Conservation (phyloP, 163 green algal genomes). For the Chlamydomonas reinhardtii region DNA sequence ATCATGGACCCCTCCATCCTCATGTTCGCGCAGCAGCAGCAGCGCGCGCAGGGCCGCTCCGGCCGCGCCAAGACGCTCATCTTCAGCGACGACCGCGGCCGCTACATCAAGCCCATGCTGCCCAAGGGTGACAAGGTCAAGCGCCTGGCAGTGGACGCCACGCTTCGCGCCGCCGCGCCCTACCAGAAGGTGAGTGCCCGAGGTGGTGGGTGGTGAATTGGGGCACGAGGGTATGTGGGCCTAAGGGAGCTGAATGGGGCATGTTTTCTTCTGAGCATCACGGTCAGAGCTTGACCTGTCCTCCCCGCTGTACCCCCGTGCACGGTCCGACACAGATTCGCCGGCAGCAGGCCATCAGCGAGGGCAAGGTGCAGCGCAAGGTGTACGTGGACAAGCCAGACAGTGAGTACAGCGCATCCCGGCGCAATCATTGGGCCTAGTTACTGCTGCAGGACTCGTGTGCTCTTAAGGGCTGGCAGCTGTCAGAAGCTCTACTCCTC, state of each 20-base stretch:
- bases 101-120: constrained; percentile 99
- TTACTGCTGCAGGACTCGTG: too few species aligned
- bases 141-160: constrained; percentile 97
- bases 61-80: constrained; percentile 97
- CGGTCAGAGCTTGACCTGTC: too few species aligned
- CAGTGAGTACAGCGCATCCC: constrained; percentile 58
- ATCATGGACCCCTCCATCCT: constrained; percentile 94
- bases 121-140: constrained; percentile 89
- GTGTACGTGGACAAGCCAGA: constrained; percentile 98
- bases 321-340: constrained; percentile 50
- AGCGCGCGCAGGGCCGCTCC: constrained; percentile 83
- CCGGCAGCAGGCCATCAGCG: constrained; percentile 65
- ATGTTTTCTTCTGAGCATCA: too few species aligned
- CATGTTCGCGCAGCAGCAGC: constrained; percentile 90
- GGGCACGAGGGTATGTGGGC: too few species aligned
- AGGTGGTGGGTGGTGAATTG: constrained; percentile 22
- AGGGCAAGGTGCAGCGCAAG: constrained; percentile 67
- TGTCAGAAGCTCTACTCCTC: too few species aligned
- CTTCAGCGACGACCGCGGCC: constrained; percentile 96
- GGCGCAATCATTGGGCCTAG: too few species aligned
- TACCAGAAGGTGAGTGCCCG: constrained; percentile 91
- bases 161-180: constrained; percentile 94
- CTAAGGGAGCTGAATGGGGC: too few species aligned
- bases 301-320: not conserved
- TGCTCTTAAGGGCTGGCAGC: too few species aligned